Evolutionary conservation across 2,329 filamentous ascomycete genomes (phyloP).

Genomic region (Alternaria angustiovoidea): DNA sequence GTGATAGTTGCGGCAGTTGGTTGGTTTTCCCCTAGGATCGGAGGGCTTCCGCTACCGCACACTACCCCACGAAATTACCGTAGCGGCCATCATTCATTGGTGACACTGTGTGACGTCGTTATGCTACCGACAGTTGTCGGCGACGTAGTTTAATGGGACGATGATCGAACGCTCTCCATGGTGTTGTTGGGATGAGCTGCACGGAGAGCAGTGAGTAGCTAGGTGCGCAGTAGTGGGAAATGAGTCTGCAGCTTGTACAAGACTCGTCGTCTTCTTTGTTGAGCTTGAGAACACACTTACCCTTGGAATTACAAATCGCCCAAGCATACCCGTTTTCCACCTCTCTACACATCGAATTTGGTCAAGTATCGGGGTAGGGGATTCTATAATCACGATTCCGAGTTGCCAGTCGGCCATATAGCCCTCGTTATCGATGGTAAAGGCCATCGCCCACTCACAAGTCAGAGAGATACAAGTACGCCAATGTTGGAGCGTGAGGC

Average conservation of each 20-base stretch:
- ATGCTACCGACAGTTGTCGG: background rate
- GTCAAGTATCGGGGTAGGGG: no score
- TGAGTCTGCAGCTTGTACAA: background rate
- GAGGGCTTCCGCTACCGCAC: conserved; percentile 1
- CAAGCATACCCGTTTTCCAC: background rate
- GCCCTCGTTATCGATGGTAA: no score
- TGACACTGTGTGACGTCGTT: background rate
- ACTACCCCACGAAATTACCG: conserved; percentile 1
- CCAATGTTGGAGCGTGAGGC: no score
- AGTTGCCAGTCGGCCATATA: no score
- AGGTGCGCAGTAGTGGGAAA: no score
- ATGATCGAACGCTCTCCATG: background rate
- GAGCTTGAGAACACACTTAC: background rate
- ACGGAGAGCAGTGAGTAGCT: background rate
- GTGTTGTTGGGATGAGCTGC: background rate
- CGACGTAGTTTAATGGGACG: background rate
- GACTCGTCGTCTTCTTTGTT: background rate
- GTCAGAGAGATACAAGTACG: no score
- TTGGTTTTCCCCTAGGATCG: background rate
- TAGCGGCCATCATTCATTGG: conserved; percentile 1
- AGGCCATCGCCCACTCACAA: no score
- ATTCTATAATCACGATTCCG: no score
- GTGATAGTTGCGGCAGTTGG: background rate
- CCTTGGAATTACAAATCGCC: background rate
- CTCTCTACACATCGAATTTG: background rate